These are phyloP conservation scores for Scutellaria minor DNA, from an alignment of 257 asterid species.

Conservation along the genomic window DNA sequence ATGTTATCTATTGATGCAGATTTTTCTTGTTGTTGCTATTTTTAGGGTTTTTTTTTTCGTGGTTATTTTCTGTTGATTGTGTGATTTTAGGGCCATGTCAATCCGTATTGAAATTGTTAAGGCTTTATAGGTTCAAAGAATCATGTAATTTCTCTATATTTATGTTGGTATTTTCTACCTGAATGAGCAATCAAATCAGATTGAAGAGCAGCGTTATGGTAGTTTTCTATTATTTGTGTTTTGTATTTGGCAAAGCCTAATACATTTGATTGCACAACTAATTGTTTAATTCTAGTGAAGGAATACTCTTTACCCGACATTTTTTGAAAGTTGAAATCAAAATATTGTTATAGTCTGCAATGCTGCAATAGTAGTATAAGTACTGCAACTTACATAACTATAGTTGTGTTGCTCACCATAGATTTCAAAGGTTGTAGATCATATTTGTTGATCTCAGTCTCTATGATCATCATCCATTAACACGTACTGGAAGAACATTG, in stretches of 20 bases:
- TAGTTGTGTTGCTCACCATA: not conserved
- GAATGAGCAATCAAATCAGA: not conserved
- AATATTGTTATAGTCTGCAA: not conserved
- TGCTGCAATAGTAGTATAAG: slow-evolving; percentile 5
- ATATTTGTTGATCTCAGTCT: not conserved
- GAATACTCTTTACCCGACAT: not conserved
- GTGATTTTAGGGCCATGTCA: slow-evolving; percentile 9
- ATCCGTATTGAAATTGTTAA: slow-evolving; percentile 9
- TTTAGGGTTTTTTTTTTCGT: not conserved
- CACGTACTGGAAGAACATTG: not conserved
- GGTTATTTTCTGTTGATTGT: not conserved
- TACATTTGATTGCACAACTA: not conserved
- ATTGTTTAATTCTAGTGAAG: not conserved
- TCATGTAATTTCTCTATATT: not conserved
- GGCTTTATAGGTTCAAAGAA: slow-evolving; percentile 10
- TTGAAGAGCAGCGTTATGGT: not conserved
- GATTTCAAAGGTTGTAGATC: not conserved
- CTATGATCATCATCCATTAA: not conserved
- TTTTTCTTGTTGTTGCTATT: slow-evolving; percentile 18
- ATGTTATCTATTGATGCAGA: slow-evolving; percentile 15
- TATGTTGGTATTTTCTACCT: not conserved
- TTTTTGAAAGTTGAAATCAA: not conserved
- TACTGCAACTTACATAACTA: slow-evolving; percentile 1
- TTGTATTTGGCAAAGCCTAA: not conserved
- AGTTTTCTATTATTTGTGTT: not conserved